A percentile compares a stretch with the other conserved stretches of the same genome.
Conservation (phyloP, 2,329 filamentous ascomycete species). For the Epichloe festucae region DNA sequence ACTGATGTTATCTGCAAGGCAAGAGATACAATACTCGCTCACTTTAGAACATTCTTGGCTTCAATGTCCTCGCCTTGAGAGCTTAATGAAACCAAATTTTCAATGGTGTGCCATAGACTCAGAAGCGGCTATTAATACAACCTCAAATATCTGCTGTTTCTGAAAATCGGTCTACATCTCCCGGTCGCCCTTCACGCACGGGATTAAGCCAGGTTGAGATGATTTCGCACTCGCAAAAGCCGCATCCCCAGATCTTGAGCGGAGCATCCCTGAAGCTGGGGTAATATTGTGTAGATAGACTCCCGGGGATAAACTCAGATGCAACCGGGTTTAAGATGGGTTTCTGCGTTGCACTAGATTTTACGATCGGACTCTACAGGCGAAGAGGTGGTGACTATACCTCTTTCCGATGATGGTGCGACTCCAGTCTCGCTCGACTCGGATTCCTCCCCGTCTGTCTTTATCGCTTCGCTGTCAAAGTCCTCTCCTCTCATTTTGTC, state of each 20-base stretch:
- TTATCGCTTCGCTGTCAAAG: slow-evolving; percentile 12
- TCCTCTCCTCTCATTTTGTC: slow-evolving; percentile 14
- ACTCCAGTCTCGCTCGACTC: slow-evolving; percentile 20
- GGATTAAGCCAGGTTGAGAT: neutral
- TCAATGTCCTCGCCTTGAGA: neutral
- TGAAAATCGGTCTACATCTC: no score
- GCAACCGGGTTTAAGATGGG: slow-evolving; percentile 43
- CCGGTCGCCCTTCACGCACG: neutral
- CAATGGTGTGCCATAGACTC: neutral
- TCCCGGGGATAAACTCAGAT: slow-evolving; percentile 37
- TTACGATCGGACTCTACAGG: slow-evolving; percentile 23
- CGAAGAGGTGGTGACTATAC: slow-evolving; percentile 20
- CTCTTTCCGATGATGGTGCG: slow-evolving; percentile 31
- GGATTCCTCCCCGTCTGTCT: slow-evolving; percentile 9
- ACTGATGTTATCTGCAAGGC: no score
- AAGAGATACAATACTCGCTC: neutral
- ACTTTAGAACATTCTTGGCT: neutral
- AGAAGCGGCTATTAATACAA: neutral
- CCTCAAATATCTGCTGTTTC: neutral
- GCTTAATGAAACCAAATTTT: neutral
- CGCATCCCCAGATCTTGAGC: neutral
- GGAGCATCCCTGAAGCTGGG: neutral
- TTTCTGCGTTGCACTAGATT: slow-evolving; percentile 27
- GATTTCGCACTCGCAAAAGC: neutral
- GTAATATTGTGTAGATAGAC: neutral